Base-by-base conservation (phyloP, 768 basidiomycete genomes). In the Rubroboletus pulcherrimus region DNA sequence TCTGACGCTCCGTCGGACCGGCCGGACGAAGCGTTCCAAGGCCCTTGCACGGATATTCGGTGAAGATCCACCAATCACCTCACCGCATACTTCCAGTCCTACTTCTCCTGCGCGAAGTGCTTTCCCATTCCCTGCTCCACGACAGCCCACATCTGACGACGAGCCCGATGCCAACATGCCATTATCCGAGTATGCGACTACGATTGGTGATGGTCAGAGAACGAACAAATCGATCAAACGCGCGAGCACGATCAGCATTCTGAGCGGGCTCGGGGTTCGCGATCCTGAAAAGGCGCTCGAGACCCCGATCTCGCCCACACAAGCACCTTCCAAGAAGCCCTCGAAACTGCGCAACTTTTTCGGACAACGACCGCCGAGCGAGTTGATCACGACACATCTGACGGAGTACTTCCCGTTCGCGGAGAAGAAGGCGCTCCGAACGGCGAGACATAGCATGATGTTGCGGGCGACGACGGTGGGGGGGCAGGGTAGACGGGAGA, bases 291-390 rank as follows among this genome's bases (percentile, higher is more conserved):
- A 77, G 51, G 79, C 84, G 0, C 76, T 87, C 34, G 82, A 86
- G 40, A 70, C 74, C 0, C 81, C 83, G 8, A 77, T 81, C 10
- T 84, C 84, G 0, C 80, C 84, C 6, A 77, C 79, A 0, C 63
- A 65, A 26, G 46, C 61, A 8, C 38, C 66, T 3, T 15, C 58
- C 37, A 72, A 82, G 62, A 75, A 78, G 9, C 82, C 86, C 4
- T 81, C 82, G 21, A 94, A 92, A 66, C 70, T 94, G 45, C 90
- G 90, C 72, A 94, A 93, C 77, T 99, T 98, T 78, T 96, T 98
- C 63, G 97, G 96, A 15, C 97, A 98, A 66, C 89, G 97, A 39
- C 97, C 97, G 0, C 95, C 97, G 0, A 93, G 90, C 73, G 97
- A 98, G 71, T 84, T 98, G 59, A 98, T 98, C 75, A 91, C 95